Conservation (phyloP, 2,329 filamentous ascomycete species). For the Falciphora oryzae region DNA sequence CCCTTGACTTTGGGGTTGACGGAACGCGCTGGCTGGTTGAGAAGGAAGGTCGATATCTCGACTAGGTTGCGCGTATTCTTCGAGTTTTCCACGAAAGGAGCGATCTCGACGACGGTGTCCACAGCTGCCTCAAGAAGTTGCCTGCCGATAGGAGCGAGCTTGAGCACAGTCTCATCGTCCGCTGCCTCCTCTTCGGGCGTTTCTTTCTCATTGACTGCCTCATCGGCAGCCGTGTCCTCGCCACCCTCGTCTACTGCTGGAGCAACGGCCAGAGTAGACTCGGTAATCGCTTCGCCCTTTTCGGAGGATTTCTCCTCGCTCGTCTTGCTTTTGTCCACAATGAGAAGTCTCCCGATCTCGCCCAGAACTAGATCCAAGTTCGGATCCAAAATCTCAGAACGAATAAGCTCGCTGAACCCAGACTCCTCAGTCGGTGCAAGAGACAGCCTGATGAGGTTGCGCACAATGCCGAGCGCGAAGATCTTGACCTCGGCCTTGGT, state of each 20-base stretch:
- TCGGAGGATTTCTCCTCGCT: not conserved
- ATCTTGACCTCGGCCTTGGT: slow-evolving; percentile 73
- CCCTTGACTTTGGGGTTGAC: slow-evolving; percentile 82
- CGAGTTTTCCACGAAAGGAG: slow-evolving; percentile 61
- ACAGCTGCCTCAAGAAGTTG: slow-evolving; percentile 75
- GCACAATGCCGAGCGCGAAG: slow-evolving; percentile 72
- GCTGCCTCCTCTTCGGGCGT: not conserved
- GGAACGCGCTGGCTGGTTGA: slow-evolving; percentile 76
- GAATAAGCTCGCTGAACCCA: slow-evolving; percentile 52
- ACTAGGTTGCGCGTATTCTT: slow-evolving; percentile 72
- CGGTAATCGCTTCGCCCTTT: not conserved
- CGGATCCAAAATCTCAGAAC: slow-evolving; percentile 48
- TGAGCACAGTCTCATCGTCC: not conserved
- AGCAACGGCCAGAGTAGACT: too few relatives aligned
- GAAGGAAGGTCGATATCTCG: slow-evolving; percentile 71
- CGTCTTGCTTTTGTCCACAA: slow-evolving; percentile 5
- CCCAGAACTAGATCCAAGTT: slow-evolving; percentile 57
- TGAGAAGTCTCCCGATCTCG: slow-evolving; percentile 61
- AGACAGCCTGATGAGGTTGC: slow-evolving; percentile 59
- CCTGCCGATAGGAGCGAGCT: slow-evolving; percentile 43
- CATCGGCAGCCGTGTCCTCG: not conserved
- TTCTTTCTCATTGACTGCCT: not conserved
- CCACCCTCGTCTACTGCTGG: not conserved
- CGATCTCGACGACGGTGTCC: slow-evolving; percentile 69
- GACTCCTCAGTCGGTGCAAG: slow-evolving; percentile 48